Conservation (phyloP, 305 asterid genomes). For the Fraxinus nigra region DNA sequence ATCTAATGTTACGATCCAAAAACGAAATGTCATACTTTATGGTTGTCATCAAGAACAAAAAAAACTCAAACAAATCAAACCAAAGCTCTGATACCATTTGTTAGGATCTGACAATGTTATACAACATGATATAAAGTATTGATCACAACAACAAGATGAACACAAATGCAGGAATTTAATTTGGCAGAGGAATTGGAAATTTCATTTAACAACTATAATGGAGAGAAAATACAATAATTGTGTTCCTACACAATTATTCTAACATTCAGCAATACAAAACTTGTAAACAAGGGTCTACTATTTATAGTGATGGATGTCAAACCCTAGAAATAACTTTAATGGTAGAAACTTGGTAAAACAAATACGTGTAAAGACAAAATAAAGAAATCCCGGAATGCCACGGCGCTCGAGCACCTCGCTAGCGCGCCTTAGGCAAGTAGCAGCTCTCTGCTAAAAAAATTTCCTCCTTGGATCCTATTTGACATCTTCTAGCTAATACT, state of each 20-base stretch:
- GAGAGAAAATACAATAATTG: background rate
- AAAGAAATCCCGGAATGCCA: background rate
- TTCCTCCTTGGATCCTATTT: background rate
- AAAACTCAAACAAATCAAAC: too few species aligned
- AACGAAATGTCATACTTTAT: too few species aligned
- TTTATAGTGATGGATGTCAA: too few species aligned
- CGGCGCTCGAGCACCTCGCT: background rate
- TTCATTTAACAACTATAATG: background rate
- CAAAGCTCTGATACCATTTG: background rate
- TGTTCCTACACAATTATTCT: background rate
- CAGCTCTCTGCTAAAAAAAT: background rate
- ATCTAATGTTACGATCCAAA: too few species aligned
- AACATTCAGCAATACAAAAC: background rate
- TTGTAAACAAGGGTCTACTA: background rate
- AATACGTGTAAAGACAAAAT: background rate
- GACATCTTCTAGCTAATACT: too few species aligned
- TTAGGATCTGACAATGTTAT: background rate
- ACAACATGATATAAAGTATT: background rate
- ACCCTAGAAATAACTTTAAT: background rate
- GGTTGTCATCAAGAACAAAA: too few species aligned
- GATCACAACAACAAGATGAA: background rate
- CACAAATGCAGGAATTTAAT: background rate
- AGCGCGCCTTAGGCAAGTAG: background rate
- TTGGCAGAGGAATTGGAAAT: background rate
- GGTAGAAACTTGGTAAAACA: too few species aligned